Evolutionary conservation across 768 basidiomycete species (phyloP).

Genomic region (Lanmaoa pseudosensibilis): DNA sequence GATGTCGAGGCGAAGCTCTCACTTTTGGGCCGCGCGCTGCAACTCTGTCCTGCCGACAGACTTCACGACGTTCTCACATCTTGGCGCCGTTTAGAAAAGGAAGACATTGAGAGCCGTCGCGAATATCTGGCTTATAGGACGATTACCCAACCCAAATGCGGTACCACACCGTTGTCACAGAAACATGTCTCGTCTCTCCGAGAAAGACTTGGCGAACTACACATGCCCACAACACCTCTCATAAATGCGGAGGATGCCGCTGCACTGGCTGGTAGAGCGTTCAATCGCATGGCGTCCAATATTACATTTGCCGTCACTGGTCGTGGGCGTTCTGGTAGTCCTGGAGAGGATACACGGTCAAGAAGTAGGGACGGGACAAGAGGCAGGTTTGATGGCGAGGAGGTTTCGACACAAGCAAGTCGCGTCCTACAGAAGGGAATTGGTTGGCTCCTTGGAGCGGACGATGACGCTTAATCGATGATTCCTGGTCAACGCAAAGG

Average conservation of each 20-base stretch:
- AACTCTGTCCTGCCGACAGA: conserved; percentile 81
- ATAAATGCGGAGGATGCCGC: conserved; percentile 77
- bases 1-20: conserved; percentile 66
- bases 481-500: neutral
- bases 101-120: conserved; percentile 53
- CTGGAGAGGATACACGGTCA: conserved; percentile 25
- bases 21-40: conserved; percentile 77
- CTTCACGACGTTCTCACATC: conserved; percentile 73
- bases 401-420: conserved; percentile 73
- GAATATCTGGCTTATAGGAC: conserved; percentile 38
- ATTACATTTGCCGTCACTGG: conserved; percentile 67
- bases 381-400: conserved; percentile 49
- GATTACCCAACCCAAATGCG: conserved; percentile 14
- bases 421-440: conserved; percentile 86
- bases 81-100: conserved; percentile 76
- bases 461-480: conserved; percentile 40
- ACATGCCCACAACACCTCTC: conserved; percentile 67
- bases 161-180: conserved; percentile 21
- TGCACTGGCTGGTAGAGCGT: conserved; percentile 75
- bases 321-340: conserved; percentile 25
- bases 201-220: conserved; percentile 62
- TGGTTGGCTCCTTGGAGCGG: conserved; percentile 93
- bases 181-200: conserved; percentile 55
- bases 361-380: conserved; percentile 42
- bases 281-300: conserved; percentile 72